Evolutionary conservation across 176 grass and related monocot species (phyloP), one percentile per base, ranked within the genome.

Genomic region (Carex kokanica): DNA sequence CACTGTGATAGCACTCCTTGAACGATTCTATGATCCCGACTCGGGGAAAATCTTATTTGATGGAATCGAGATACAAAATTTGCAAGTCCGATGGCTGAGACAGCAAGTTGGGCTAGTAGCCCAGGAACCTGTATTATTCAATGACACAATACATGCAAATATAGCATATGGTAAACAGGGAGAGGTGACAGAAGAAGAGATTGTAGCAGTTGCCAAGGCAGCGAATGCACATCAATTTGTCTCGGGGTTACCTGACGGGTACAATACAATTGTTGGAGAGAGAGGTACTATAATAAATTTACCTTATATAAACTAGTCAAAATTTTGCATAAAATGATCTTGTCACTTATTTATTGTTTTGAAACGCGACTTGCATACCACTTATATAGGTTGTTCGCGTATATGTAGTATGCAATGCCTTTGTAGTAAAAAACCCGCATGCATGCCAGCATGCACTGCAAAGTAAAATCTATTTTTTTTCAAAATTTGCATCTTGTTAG

Each of bases 101-200:
- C 77, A 88, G 23, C 90, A 92, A 36, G 31, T 92, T 0, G 92
- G 90, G 2, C 85, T 97, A 2, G 92, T 97, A 60, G 87, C 85
- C 1, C 92, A 97, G 71, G 94, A 97, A 47, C 94, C 94, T 0
- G 83, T 92, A 1, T 11, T 97, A 41, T 97, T 94, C 78, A 92
- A 92, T 13, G 85, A 92, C 51, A 92, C 92, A 25, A 92, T 97
- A 54, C 86, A 53, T 12, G 78, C 88, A 80, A 97, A 94, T 85
- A 94, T 97, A 86, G 81, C 90, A 9, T 94, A 94, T 2, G 92
- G 94, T 12, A 97, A 97, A 84, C 90, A 92, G 80, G 92, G 83
- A 10, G 70, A 81, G 16, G 88, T 78, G 3, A 86, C 88, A n/a
- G 85, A 92, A 63, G 90, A 94, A 78, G 90, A 97, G 83, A 91